phyloP scores from a whole-genome alignment of 768 basidiomycete species.

The Lactarius tabidus region DNA sequence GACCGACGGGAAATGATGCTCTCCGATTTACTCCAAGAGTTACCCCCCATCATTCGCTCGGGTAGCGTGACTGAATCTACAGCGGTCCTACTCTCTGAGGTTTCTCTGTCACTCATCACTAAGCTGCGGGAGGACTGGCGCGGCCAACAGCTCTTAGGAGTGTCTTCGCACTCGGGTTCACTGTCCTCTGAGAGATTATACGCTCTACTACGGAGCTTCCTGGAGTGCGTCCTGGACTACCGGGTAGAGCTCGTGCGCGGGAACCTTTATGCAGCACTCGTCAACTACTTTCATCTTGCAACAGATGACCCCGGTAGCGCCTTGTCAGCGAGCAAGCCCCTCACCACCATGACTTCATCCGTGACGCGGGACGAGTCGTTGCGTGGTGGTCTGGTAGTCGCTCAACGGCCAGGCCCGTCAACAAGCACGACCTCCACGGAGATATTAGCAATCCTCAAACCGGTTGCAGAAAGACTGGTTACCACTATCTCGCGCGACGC shows the following conservation, averaged over 20 bases:
- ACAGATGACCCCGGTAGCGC: slow-evolving; percentile 23
- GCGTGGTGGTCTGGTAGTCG: slow-evolving; percentile 12
- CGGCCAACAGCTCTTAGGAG: slow-evolving; percentile 64
- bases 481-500: slow-evolving; percentile 81
- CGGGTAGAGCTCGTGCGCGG: slow-evolving; percentile 85
- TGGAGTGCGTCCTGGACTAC: slow-evolving; percentile 73
- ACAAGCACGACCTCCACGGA: slow-evolving; percentile 37
- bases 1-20: slow-evolving; percentile 85
- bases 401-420: slow-evolving; percentile 26
- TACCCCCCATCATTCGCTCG: slow-evolving; percentile 66
- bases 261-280: slow-evolving; percentile 87
- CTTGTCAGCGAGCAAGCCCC: neutral
- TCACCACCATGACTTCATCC: slow-evolving; percentile 5
- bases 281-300: slow-evolving; percentile 86
- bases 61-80: slow-evolving; percentile 65
- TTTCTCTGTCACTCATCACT: slow-evolving; percentile 75
- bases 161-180: slow-evolving; percentile 58
- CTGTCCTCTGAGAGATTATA: slow-evolving; percentile 79
- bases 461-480: slow-evolving; percentile 67
- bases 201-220: slow-evolving; percentile 63
- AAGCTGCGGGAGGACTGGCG: slow-evolving; percentile 83
- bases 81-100: slow-evolving; percentile 79
- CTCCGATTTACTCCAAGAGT: slow-evolving; percentile 82
- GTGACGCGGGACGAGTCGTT: slow-evolving; percentile 23
- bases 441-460: slow-evolving; percentile 63